Evolutionary conservation across 2,329 filamentous ascomycete species (phyloP), one percentile per base, ranked within the genome.

Genomic region (Pyrenochaeta sp.): DNA sequence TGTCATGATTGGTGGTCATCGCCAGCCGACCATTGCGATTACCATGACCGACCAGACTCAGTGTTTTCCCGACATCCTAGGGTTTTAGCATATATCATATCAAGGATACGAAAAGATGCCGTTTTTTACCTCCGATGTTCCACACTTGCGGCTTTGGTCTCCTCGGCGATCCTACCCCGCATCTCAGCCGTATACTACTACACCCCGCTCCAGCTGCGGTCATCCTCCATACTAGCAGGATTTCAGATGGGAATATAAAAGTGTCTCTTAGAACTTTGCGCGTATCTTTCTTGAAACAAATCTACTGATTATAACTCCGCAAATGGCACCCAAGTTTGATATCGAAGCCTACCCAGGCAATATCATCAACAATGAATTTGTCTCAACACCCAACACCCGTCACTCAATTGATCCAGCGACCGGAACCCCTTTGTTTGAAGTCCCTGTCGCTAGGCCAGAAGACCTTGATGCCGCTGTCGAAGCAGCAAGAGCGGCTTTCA

Each of bases 371-470:
- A 82, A 81, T 46, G 72, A 82, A 62, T 66, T 80, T 45, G 72
- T 74, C 12, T 65, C 75, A 27, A 83, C 81, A 0, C 56, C 69
- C 2, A 62, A 74, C 44, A 84, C 80, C 12, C 78, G 80, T 22
- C 77, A 81, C 58, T 76, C 78, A 28, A 75, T 84, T 61, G 83
- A 86, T 64, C 84, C 84, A 0, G 79, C 83, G 8, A 85, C 79
- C 1, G 71, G 77, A 5, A 71, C 82, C 48, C 70, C 78, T 2
- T 80, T 83, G 45, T 78, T 79, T 1, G 77, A 80, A 25, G 83
- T 85, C 0, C 84, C 83, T 0, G 67, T 85, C 6, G 75, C 79
- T 2, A 81, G 79, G 0, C 69, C 72, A 15, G 70, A 78, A 27
- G 83, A 86, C 56, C 76, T 86, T 42, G 80, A 86, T 57, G 68